These are phyloP conservation scores for Teunomyces barrocoloradensis DNA, from an alignment of 805 yeast genomes.

Conservation along the genomic window DNA sequence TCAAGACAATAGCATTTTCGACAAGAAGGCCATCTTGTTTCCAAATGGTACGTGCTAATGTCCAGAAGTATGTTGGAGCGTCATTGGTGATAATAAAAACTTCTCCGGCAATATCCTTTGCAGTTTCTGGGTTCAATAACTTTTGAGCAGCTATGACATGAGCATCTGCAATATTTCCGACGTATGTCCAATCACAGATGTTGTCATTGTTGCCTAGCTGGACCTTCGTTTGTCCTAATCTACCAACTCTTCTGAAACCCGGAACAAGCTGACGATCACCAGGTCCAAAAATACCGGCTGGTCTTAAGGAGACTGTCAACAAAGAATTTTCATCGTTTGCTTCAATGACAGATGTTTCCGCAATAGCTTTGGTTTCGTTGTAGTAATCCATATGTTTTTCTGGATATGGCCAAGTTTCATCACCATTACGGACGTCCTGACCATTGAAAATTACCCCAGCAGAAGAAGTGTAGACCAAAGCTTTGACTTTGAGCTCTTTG, in stretches of 20 bases:
- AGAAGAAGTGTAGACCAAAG: slow-evolving; percentile 90
- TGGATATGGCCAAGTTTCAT: slow-evolving; percentile 93
- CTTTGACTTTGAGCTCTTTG: slow-evolving; percentile 49
- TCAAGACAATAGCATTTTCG: slow-evolving; percentile 62
- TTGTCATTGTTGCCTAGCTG: slow-evolving; percentile 95
- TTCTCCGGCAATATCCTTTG: slow-evolving; percentile 69
- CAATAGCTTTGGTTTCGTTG: slow-evolving; percentile 90
- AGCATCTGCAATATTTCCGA: slow-evolving; percentile 97
- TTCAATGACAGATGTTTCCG: slow-evolving; percentile 75
- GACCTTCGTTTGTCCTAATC: slow-evolving; percentile 81
- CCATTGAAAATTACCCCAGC: slow-evolving; percentile 98
- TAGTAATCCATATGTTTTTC: slow-evolving; percentile 93
- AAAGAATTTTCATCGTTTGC: slow-evolving; percentile 63
- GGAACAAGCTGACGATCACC: slow-evolving; percentile 98
- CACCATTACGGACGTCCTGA: slow-evolving; percentile 86
- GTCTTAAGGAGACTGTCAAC: slow-evolving; percentile 83
- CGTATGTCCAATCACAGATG: slow-evolving; percentile 94
- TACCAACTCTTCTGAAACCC: slow-evolving; percentile 79
- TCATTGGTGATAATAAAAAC: slow-evolving; percentile 90
- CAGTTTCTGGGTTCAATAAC: slow-evolving; percentile 47
- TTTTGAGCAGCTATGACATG: slow-evolving; percentile 90
- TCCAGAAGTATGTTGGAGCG: slow-evolving; percentile 95
- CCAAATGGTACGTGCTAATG: slow-evolving; percentile 95
- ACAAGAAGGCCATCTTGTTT: slow-evolving; percentile 90
- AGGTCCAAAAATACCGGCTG: slow-evolving; percentile 98